Evolutionary conservation across 805 yeast genomes (phyloP).

Genomic region (Danielia reshetovae): DNA sequence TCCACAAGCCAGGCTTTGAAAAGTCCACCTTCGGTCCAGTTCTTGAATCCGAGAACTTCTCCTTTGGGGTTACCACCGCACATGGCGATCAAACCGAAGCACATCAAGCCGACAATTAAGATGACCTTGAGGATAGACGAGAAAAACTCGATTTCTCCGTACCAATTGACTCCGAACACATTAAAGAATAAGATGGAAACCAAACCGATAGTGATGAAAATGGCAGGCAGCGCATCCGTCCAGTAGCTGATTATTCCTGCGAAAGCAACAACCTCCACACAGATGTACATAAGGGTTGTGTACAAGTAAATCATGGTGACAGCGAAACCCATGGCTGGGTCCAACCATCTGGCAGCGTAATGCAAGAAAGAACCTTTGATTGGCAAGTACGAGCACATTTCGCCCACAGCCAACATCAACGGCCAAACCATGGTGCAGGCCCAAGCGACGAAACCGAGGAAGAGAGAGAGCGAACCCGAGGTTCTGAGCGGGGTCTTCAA

Average conservation of each 20-base stretch:
- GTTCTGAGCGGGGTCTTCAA: constrained; percentile 26
- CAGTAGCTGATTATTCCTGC: constrained; percentile 28
- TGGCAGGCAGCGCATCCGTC: constrained; percentile 30
- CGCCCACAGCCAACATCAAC: constrained; percentile 34
- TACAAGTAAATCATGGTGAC: constrained; percentile 30
- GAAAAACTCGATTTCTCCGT: constrained; percentile 18
- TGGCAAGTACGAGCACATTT: constrained; percentile 35
- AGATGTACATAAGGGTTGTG: constrained; percentile 30
- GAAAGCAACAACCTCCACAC: constrained; percentile 31
- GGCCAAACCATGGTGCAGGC: constrained; percentile 31
- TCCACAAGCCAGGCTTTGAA: constrained; percentile 22
- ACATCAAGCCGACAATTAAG: constrained; percentile 35
- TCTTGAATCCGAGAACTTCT: constrained; percentile 32
- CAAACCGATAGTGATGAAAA: constrained; percentile 27
- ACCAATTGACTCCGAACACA: constrained; percentile 22
- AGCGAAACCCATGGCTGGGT: constrained; percentile 35
- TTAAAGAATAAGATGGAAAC: constrained; percentile 27
- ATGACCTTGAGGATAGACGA: constrained; percentile 19
- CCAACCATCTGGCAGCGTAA: constrained; percentile 32
- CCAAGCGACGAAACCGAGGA: constrained; percentile 28
- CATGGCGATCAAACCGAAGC: constrained; percentile 34
- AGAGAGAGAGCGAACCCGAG: constrained; percentile 33
- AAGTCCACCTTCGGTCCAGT: constrained; percentile 34
- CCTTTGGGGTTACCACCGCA: constrained; percentile 35
- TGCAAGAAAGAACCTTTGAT: constrained; percentile 34